phyloP scores from a whole-genome alignment of 192 early-diverging fungal species.

The Coemansia sp. region DNA sequence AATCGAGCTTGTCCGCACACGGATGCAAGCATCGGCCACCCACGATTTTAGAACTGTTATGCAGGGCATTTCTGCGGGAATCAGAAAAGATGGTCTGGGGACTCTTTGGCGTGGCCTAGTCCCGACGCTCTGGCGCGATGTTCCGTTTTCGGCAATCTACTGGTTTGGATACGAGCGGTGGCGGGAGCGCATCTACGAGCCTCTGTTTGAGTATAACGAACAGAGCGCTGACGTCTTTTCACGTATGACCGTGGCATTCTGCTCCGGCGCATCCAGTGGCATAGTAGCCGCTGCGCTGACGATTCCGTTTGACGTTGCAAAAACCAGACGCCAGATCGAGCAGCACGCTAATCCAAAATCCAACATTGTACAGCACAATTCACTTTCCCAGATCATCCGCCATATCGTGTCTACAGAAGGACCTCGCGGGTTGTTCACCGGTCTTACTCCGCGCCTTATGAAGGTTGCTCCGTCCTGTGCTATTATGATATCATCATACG shows the following conservation, averaged over 20 bases:
- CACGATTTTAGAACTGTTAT: conserved; percentile 65
- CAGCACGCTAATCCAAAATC: conserved; percentile 24
- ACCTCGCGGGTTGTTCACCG: conserved; percentile 34
- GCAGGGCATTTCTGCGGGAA: conserved; percentile 62
- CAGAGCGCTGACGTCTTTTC: conserved; percentile 1
- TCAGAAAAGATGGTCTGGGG: conserved; percentile 57
- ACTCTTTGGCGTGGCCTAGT: conserved; percentile 84
- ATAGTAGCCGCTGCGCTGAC: conserved; percentile 85
- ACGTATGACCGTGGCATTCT: conserved; percentile 72
- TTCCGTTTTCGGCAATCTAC: conserved; percentile 94
- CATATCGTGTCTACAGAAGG: conserved; percentile 47
- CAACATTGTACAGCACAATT: conserved; percentile 17
- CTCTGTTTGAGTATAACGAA: conserved; percentile 21
- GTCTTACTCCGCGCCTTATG: conserved; percentile 73
- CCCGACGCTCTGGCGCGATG: conserved; percentile 92
- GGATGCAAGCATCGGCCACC: conserved; percentile 76
- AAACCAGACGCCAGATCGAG: conserved; percentile 83
- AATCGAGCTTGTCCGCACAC: conserved; percentile 86
- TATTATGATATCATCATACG: conserved; percentile 94
- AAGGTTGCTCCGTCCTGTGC: conserved; percentile 92
- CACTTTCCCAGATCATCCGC: conserved; percentile 26
- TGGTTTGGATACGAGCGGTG: conserved; percentile 90
- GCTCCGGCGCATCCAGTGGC: conserved; percentile 83
- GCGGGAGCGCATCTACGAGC: conserved; percentile 52
- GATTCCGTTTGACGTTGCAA: conserved; percentile 95